Evolutionary conservation across 2,329 filamentous ascomycete species (phyloP), one percentile per base, ranked within the genome.

Genomic region (Penicillium sp.): DNA sequence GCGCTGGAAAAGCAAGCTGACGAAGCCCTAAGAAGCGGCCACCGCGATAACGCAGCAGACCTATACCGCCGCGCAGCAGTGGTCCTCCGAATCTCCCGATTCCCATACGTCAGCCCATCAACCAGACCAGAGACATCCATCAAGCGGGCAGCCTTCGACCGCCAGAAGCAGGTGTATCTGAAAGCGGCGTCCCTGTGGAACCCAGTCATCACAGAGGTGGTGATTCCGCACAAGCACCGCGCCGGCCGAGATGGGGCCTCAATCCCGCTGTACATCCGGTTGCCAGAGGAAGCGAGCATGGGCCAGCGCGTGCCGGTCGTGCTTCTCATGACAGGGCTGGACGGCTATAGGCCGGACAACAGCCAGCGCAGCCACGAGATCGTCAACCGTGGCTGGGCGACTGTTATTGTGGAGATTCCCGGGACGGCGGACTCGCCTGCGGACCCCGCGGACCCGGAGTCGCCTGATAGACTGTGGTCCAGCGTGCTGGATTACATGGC

Each of bases 1-100:
- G 70, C 77, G 2, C 79, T 91, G 13, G 77, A 80, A 6, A 60
- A 66, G 1, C 71, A 79, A 38, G 87, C 81, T 16, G 77, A 82
- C 57, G 71, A 78, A 26, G 79, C 80, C 0, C 73, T 81, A 36
- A 63, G 73, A 8, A 68, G 73, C 2, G 81, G 78, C 27, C 76
- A 86, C 53, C 68, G 67, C 4, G 75, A 78, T 36, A 77, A 78
- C 39, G 86, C 87, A 1, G 82, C 81, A 4, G 81, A 81, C 34
- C 77, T 87, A 16, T 89, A 86, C 70, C 78, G 89, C n/a, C 84
- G 88, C 19, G 86, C 86, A 5, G 87, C 87, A 19, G 84, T 86
- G 26, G 78, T 91, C n/a, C 86, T 89, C 70, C 81, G 88, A 48
- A 90, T 91, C 61, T 80, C 86, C 0, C 81, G 88, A 14, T 91